phyloP scores from a whole-genome alignment of 192 early-diverging fungal species.

The Backusella morwellensis region DNA sequence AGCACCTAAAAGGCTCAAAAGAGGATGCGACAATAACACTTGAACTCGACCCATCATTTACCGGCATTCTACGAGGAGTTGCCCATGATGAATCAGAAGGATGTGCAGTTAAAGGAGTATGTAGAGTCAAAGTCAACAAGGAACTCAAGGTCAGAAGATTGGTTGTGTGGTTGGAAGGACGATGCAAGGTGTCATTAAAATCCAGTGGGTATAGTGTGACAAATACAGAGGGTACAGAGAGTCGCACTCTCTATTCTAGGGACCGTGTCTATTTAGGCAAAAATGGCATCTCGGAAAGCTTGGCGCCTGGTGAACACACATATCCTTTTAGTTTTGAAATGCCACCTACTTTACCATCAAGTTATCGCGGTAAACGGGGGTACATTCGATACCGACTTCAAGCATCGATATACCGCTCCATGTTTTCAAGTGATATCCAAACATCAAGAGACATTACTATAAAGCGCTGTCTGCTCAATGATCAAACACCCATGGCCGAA shows the following conservation, averaged over 20 bases:
- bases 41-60: slow-evolving; percentile 28
- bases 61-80: slow-evolving; percentile 22
- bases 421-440: slow-evolving; percentile 42
- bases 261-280: background rate
- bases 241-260: background rate
- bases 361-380: slow-evolving; percentile 44
- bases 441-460: slow-evolving; percentile 35
- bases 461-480: slow-evolving; percentile 39
- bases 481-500: background rate
- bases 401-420: slow-evolving; percentile 32
- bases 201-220: background rate
- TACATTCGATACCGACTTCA: slow-evolving; percentile 46
- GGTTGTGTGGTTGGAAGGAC: slow-evolving; percentile 26
- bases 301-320: slow-evolving; percentile 16
- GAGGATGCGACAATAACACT: slow-evolving; percentile 17
- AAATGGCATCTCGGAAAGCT: slow-evolving; percentile 4
- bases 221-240: background rate
- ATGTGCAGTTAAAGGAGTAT: slow-evolving; percentile 19
- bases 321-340: slow-evolving; percentile 31
- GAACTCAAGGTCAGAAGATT: slow-evolving; percentile 25
- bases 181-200: slow-evolving; percentile 23
- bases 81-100: slow-evolving; percentile 35
- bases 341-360: slow-evolving; percentile 35
- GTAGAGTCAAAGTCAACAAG: slow-evolving; percentile 7
- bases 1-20: slow-evolving; percentile 6